Conservation (phyloP, 1,284 basidiomycete species). For the Ustilago nuda region DNA sequence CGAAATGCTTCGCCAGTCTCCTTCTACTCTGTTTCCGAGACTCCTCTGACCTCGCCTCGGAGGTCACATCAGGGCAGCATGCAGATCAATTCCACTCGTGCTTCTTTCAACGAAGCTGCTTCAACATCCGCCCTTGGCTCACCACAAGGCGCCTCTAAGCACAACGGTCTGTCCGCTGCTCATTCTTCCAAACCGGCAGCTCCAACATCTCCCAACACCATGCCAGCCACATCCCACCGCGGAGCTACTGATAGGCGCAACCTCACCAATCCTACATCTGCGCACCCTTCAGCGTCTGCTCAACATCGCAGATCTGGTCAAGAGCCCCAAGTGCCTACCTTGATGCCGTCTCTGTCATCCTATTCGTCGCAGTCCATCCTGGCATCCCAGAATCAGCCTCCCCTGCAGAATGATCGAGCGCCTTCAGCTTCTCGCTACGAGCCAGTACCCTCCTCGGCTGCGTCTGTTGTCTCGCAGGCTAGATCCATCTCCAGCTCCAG, state of each 20-base stretch:
- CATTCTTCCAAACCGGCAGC: background rate
- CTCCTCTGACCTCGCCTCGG: conserved; percentile 21
- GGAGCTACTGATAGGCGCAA: background rate
- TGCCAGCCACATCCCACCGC: conserved; percentile 9
- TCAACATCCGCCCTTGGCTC: background rate
- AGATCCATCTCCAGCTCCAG: conserved; percentile 19
- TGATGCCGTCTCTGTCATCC: conserved; percentile 6
- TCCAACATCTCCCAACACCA: conserved; percentile 1
- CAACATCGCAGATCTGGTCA: background rate
- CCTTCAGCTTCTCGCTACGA: background rate
- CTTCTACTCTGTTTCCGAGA: conserved; percentile 38
- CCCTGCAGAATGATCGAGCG: background rate
- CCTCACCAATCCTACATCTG: background rate
- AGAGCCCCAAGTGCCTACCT: background rate
- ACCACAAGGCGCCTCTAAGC: conserved; percentile 3
- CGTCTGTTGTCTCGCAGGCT: conserved; percentile 2
- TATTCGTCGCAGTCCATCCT: conserved; percentile 9
- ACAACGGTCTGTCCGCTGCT: background rate
- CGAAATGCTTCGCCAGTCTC: conserved; percentile 37
- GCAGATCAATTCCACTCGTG: conserved; percentile 7
- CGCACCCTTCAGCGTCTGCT: conserved; percentile 3
- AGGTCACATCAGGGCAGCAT: conserved; percentile 30
- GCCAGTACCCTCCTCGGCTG: background rate
- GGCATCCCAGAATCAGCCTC: background rate
- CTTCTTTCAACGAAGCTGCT: conserved; percentile 1